phyloP scores from a whole-genome alignment of 1,284 basidiomycete genomes.

The Pseudomicrostroma phylloplanum region DNA sequence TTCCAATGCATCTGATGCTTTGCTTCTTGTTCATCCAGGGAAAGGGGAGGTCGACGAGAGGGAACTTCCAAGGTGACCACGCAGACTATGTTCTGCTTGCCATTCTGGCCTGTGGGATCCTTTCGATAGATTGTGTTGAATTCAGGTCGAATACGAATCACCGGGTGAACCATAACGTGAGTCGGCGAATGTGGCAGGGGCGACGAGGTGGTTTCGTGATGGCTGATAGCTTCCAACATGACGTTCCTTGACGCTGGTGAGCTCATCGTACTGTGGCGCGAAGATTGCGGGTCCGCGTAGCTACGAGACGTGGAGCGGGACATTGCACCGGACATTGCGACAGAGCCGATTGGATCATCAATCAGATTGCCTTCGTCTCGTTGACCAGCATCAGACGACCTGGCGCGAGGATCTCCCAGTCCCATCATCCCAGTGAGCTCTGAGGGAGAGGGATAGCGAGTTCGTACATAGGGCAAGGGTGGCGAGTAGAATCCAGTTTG shows the following conservation, averaged over 20 bases:
- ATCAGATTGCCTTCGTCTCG: neutral
- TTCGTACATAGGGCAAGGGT: no score
- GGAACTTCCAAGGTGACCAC: constrained; percentile 84
- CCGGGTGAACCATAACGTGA: constrained; percentile 67
- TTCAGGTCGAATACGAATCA: constrained; percentile 80
- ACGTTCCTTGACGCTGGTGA: neutral
- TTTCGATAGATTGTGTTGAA: constrained; percentile 70
- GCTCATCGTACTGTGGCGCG: neutral
- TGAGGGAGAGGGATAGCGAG: constrained; percentile 3
- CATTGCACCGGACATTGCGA: no score
- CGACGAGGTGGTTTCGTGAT: neutral
- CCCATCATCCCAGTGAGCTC: constrained; percentile 14
- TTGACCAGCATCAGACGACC: neutral
- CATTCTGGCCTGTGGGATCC: constrained; percentile 43
- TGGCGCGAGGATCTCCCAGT: neutral
- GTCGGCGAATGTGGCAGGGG: neutral
- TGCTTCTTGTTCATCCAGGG: constrained; percentile 8
- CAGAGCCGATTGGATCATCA: constrained; percentile 12
- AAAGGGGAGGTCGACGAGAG: constrained; percentile 61
- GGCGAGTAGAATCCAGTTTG: no score
- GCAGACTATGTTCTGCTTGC: constrained; percentile 73
- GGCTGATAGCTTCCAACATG: neutral
- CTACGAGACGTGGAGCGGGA: no score
- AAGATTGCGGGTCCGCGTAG: no score
- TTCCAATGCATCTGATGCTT: constrained; percentile 1